Evolutionary conservation across 177 flowering plant species (phyloP), one percentile per base, ranked within the genome.

Genomic region (Tripterygium wilfordii): DNA sequence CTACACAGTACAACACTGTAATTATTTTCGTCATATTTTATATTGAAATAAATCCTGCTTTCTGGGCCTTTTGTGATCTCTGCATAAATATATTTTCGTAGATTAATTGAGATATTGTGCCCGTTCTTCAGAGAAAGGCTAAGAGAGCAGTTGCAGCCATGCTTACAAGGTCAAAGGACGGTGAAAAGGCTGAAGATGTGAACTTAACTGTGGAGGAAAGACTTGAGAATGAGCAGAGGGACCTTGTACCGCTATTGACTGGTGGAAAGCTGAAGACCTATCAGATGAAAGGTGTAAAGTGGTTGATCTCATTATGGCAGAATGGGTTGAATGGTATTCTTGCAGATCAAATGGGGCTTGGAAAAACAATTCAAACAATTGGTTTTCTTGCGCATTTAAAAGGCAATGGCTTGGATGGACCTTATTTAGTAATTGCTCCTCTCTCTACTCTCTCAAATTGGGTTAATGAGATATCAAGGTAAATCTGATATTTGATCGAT

Each of bases 281-380:
- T 49, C 99, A 94, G 63, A 35, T 90, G 36, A 94, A 85, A 76
- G 99, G 99, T 28, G 88, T 94, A 20, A 94, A 94, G 55, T 94
- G 97, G 99, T 47, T 94, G 69, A 90, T 91, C 41, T 91, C 98
- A 5, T 54, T 91, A 47, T 91, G 98, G 98, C 92, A 88, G 70
- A 91, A 91, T 75, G 98, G 98, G 26, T 68, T 91, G 10, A 91
- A 91, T 69, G 98, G 98, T 17, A 91, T 91, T 51, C 82, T 91
- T 22, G 98, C 98, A 9, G 98, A 91, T 71, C 98, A 91, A 68
- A 91, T 91, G 98, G 98, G 98, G 2, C 90, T 91, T 56, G 96
- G 98, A 25, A 91, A 91, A 72, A 91, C 98, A 4, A 84, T 91
- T 63, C 98, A 91, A 57, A 88, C 95, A 8, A 83, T 91, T 68